phyloP scores from a whole-genome alignment of 805 yeast species.

The Priceomyces medius region DNA sequence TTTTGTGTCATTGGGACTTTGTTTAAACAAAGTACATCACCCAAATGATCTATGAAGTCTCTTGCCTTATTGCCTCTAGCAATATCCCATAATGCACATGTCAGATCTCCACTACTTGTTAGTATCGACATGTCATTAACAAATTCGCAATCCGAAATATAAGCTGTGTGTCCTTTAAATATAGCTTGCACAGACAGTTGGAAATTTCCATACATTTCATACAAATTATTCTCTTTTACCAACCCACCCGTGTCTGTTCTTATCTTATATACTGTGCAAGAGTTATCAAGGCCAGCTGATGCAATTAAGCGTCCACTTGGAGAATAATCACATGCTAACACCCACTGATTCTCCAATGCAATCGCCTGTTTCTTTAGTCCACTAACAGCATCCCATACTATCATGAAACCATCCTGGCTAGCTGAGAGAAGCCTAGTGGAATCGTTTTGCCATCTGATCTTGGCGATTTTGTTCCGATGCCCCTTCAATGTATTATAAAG shows the following conservation, averaged over 20 bases:
- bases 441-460: constrained; percentile 66
- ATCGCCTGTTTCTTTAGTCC: constrained; percentile 72
- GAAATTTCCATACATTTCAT: constrained; percentile 14
- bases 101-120: constrained; percentile 81
- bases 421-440: constrained; percentile 64
- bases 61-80: constrained; percentile 52
- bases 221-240: constrained; percentile 6
- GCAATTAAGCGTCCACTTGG: constrained; percentile 69
- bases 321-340: constrained; percentile 68
- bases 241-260: constrained; percentile 6
- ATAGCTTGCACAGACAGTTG: constrained; percentile 44
- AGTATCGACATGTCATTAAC: constrained; percentile 54
- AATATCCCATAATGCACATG: constrained; percentile 79
- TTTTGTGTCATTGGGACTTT: constrained; percentile 16
- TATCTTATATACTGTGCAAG: constrained; percentile 64
- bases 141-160: constrained; percentile 73
- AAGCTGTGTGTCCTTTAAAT: constrained; percentile 80
- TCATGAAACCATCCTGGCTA: constrained; percentile 82
- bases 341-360: constrained; percentile 75
- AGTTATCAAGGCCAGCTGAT: constrained; percentile 79
- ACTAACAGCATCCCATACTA: constrained; percentile 77
- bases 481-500: constrained; percentile 48
- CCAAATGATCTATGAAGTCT: constrained; percentile 64
- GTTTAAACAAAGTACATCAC: constrained; percentile 60
- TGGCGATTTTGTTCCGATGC: constrained; percentile 72